Base-by-base conservation (phyloP, 2,329 filamentous ascomycete genomes). In the Karstenula rhodostoma region DNA sequence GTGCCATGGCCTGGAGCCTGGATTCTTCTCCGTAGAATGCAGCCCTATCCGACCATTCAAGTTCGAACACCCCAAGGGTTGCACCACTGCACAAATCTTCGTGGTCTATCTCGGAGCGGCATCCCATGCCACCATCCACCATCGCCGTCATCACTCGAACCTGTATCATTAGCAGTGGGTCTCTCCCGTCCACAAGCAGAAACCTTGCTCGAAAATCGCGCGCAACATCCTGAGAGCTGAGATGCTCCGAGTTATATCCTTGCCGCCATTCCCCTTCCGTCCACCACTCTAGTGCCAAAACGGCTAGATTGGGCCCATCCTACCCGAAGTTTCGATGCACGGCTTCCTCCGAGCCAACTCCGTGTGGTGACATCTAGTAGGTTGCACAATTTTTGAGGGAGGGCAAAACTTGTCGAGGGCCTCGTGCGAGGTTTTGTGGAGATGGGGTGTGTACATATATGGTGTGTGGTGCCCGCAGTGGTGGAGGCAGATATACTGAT, bases 171-270 rank as follows among this genome's bases (percentile, higher is more conserved):
- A 17, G 22, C 29, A 46, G 52, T 55, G 52, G 52, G 29, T 27
- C 42, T 25, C n/a, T 17, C 4, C 4, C 40, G 12, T 35, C 40
- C 42, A 33, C 10, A 37, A 25, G 15, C 27, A 55, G 52, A 4
- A 56, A 40, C 15, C 5, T 42, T 4, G 2, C 42, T 46, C 13
- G 46, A 56, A 49, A 49, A 56, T 49, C 44, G 17, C 29, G 35
- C 37, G 17, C 44, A 23, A 46, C 42, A 37, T 19, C 19, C 13
- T 59, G 29, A 47, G 23, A 46, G 42, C 19, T 42, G 35, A 37
- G 44, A 55, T 42, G 42, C 29, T 49, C 59, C 59, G 59, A 61
- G 49, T 54, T 61, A 54, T 61, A 32, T 57, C 59, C 59, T 46
- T 17, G 7, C n/a, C 33, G 19, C 40, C 43, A 51, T 23, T 19